Percentiles rank a stretch among this genome's conserved stretches.
These are phyloP conservation scores for Chlorella vulgaris DNA, from an alignment of 139 green algal genomes.

Conservation along the genomic window DNA sequence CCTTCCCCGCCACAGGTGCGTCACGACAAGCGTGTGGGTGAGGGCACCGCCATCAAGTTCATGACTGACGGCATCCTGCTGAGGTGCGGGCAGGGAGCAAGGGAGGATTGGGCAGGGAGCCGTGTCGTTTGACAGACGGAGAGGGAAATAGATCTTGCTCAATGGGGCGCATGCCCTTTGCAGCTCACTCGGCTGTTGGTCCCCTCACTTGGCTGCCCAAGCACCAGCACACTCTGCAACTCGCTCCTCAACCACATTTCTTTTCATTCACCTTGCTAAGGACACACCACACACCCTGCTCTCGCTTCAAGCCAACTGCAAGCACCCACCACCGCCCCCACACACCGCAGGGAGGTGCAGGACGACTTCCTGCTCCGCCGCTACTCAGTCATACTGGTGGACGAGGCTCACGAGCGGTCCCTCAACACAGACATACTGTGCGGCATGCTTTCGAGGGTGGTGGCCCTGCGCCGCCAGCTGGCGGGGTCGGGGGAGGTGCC, in stretches of 20 bases:
- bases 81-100: constrained; percentile 36
- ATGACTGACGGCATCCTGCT: constrained; percentile 97
- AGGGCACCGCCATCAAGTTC: constrained; percentile 82
- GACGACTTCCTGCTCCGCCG: constrained; percentile 30
- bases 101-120: no score
- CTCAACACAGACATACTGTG: constrained; percentile 92
- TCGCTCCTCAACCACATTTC: no score
- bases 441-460: constrained; percentile 87
- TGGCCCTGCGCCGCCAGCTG: constrained; percentile 79
- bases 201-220: no score
- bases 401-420: constrained; percentile 93
- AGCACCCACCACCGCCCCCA: no score
- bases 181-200: no score
- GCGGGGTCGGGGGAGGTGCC: neutral
- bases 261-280: no score
- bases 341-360: constrained; percentile 10
- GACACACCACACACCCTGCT: no score
- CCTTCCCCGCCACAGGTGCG: constrained; percentile 83
- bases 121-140: no score
- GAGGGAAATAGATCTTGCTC: no score
- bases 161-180: no score
- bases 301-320: no score
- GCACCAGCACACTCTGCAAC: no score
- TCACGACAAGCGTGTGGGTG: constrained; percentile 75
- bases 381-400: constrained; percentile 81